These are phyloP conservation scores for Spathaspora arborariae DNA, from an alignment of 805 yeast genomes.

Conservation along the genomic window DNA sequence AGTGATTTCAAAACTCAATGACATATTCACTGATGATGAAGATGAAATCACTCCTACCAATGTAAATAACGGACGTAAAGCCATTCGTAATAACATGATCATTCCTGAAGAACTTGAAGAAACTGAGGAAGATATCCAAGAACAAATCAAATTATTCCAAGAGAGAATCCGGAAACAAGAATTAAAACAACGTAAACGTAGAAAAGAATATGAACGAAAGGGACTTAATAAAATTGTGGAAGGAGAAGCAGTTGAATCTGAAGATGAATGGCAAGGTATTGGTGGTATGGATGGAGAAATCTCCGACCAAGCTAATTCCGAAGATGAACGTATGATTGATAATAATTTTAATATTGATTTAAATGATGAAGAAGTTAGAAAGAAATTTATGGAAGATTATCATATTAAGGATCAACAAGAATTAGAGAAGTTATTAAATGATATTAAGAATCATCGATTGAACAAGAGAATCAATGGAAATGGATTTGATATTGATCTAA, in stretches of 20 bases:
- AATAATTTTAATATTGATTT: constrained; percentile 57
- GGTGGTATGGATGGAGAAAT: constrained; percentile 69
- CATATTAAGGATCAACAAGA: constrained; percentile 58
- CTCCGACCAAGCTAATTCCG: constrained; percentile 59
- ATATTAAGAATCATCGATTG: constrained; percentile 68
- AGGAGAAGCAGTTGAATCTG: constrained; percentile 84
- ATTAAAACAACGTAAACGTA: constrained; percentile 26
- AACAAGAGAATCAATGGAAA: constrained; percentile 49
- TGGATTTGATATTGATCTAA: constrained; percentile 58
- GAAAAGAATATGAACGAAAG: constrained; percentile 52
- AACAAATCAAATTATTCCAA: constrained; percentile 35
- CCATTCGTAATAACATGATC: constrained; percentile 14
- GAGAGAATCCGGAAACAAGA: constrained; percentile 34
- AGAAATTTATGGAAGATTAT: constrained; percentile 55
- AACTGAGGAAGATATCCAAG: constrained; percentile 21
- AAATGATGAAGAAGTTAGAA: constrained; percentile 56
- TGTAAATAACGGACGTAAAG: constrained; percentile 20
- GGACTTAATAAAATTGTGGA: constrained; percentile 64
- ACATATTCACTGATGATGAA: constrained; percentile 4
- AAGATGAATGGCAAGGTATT: constrained; percentile 81
- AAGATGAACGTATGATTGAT: constrained; percentile 75
- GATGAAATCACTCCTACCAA: constrained; percentile 26
- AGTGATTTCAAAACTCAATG: constrained; percentile 1
- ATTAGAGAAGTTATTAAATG: constrained; percentile 65
- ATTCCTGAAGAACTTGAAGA: constrained; percentile 20